Evolutionary conservation across 2,329 filamentous ascomycete genomes (phyloP).

Genomic region (Ascochyta viciae-villosae): DNA sequence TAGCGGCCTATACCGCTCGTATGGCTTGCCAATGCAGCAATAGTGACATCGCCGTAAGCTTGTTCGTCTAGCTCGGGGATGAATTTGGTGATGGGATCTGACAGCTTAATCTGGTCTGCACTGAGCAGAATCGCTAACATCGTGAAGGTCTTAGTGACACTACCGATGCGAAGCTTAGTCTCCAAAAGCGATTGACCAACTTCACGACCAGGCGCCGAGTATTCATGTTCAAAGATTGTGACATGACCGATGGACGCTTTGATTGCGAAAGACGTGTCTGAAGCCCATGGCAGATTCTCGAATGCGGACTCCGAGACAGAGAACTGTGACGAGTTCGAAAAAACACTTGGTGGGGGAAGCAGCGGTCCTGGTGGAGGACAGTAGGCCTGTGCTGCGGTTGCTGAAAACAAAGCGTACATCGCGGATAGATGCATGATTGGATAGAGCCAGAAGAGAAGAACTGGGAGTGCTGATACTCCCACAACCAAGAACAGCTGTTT

Average conservation of each 20-base stretch:
- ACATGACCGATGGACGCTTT: conserved; percentile 30
- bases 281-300: conserved; percentile 7
- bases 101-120: conserved; percentile 26
- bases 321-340: conserved; percentile 4
- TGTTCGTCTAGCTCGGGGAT: conserved; percentile 27
- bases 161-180: conserved; percentile 32
- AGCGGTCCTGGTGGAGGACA: conserved; percentile 34
- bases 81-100: conserved; percentile 34
- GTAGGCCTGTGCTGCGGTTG: conserved; percentile 7
- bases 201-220: conserved; percentile 22
- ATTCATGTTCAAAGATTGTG: conserved; percentile 25
- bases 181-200: conserved; percentile 20
- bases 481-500: background rate
- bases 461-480: background rate
- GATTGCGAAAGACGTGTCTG: conserved; percentile 32
- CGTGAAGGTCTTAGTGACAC: conserved; percentile 37
- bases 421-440: background rate
- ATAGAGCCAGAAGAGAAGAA: conserved; percentile 10
- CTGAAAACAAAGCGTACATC: background rate
- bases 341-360: conserved; percentile 28
- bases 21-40: conserved; percentile 29
- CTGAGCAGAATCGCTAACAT: conserved; percentile 32
- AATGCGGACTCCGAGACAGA: conserved; percentile 12
- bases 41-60: conserved; percentile 30
- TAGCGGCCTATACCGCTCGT: conserved; percentile 34